Conservation (phyloP, 2,329 filamentous ascomycete species). For the Fusarium sp. region DNA sequence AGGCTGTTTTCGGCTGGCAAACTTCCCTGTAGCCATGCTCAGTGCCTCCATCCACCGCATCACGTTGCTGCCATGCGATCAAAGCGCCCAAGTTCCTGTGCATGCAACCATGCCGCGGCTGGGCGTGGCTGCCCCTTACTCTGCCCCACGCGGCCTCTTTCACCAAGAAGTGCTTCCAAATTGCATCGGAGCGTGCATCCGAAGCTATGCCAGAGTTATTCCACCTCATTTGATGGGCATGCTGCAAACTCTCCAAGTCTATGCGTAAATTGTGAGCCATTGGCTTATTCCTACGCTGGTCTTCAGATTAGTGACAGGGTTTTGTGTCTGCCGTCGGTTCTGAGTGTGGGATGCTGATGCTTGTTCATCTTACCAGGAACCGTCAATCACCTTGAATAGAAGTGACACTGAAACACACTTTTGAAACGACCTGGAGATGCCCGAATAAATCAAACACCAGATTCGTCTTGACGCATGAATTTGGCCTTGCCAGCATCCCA, state of each 20-base stretch:
- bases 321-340: not conserved
- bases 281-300: constrained; percentile 5
- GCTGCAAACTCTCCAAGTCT: not conserved
- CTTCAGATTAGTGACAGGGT: not conserved
- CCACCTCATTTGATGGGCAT: constrained; percentile 11
- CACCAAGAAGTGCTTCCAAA: constrained; percentile 13
- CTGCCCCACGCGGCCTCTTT: constrained; percentile 36
- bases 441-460: constrained; percentile 11
- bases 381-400: not conserved
- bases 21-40: constrained; percentile 43
- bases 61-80: constrained; percentile 48
- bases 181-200: constrained; percentile 25
- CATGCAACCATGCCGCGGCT: constrained; percentile 35
- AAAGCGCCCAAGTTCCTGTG: constrained; percentile 33
- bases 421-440: constrained; percentile 40
- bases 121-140: constrained; percentile 28
- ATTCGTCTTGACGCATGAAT: constrained; percentile 22
- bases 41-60: constrained; percentile 41
- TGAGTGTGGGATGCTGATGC: constrained; percentile 34
- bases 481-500: constrained; percentile 2
- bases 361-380: constrained; percentile 21
- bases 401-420: constrained; percentile 39
- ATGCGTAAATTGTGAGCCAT: not conserved
- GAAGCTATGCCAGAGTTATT: constrained; percentile 18
- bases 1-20: constrained; percentile 40